phyloP scores from a whole-genome alignment of 2,329 filamentous ascomycete genomes.

The Dichotomopilus funicola region DNA sequence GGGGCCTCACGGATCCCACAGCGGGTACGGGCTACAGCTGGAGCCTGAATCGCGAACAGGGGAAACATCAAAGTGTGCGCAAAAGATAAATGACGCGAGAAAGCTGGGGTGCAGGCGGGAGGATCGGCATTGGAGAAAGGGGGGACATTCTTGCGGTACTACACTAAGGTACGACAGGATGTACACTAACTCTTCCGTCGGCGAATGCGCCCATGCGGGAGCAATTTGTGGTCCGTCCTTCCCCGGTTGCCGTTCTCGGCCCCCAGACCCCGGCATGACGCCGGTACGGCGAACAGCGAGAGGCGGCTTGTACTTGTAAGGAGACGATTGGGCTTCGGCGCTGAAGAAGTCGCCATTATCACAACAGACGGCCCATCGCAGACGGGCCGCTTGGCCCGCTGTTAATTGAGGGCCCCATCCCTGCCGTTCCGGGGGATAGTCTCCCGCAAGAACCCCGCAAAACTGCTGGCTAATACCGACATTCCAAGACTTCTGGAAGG shows the following conservation, averaged over 20 bases:
- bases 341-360: too few species aligned
- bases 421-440: slow-evolving; percentile 4
- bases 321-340: too few species aligned
- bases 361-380: neutral
- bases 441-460: slow-evolving; percentile 5
- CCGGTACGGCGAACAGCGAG: neutral
- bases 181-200: neutral
- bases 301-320: neutral
- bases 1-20: too few species aligned
- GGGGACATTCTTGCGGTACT: too few species aligned
- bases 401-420: slow-evolving; percentile 20
- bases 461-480: slow-evolving; percentile 3
- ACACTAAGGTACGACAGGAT: too few species aligned
- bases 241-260: neutral
- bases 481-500: slow-evolving; percentile 8
- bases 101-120: slow-evolving; percentile 14
- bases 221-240: slow-evolving; percentile 12
- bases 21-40: neutral
- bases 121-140: slow-evolving; percentile 16
- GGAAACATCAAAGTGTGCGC: slow-evolving; percentile 15
- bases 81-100: slow-evolving; percentile 25
- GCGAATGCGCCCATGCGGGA: slow-evolving; percentile 18
- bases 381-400: slow-evolving; percentile 24
- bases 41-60: neutral
- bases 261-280: slow-evolving; percentile 4